Conservation (phyloP, 139 green algal genomes). For the Picochlorum sp. region DNA sequence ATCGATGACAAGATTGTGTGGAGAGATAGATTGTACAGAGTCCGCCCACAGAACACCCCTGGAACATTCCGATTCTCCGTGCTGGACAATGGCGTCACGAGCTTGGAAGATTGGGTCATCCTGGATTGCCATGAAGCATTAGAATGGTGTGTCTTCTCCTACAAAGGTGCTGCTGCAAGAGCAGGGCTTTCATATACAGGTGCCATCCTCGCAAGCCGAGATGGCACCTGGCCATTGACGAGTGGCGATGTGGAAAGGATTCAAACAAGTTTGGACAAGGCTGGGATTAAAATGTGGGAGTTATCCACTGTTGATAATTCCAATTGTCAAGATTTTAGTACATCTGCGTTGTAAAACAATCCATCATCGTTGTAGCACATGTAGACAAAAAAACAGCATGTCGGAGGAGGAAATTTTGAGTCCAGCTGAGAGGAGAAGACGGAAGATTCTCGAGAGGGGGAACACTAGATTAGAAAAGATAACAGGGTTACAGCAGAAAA, state of each 20-base stretch:
- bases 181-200: constrained; percentile 27
- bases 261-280: constrained; percentile 9
- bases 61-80: constrained; percentile 70
- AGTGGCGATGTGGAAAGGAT: constrained; percentile 9
- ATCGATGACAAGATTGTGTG: constrained; percentile 68
- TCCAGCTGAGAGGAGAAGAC: background rate
- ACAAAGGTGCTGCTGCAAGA: constrained; percentile 16
- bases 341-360: background rate
- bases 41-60: constrained; percentile 42
- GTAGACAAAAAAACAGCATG: background rate
- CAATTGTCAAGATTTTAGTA: background rate
- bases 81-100: constrained; percentile 90
- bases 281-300: constrained; percentile 82
- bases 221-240: constrained; percentile 23
- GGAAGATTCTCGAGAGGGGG: background rate
- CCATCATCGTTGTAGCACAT: background rate
- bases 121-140: constrained; percentile 76
- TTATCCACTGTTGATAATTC: constrained; percentile 45
- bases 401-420: background rate
- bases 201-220: constrained; percentile 25
- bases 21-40: constrained; percentile 73
- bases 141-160: constrained; percentile 45
- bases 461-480: constrained; percentile 1
- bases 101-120: constrained; percentile 79
- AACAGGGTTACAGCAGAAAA: background rate